A percentile compares a stretch with the other conserved stretches of the same genome.
Conservation (phyloP, 441 rosid species). For the Jatropha multifida region DNA sequence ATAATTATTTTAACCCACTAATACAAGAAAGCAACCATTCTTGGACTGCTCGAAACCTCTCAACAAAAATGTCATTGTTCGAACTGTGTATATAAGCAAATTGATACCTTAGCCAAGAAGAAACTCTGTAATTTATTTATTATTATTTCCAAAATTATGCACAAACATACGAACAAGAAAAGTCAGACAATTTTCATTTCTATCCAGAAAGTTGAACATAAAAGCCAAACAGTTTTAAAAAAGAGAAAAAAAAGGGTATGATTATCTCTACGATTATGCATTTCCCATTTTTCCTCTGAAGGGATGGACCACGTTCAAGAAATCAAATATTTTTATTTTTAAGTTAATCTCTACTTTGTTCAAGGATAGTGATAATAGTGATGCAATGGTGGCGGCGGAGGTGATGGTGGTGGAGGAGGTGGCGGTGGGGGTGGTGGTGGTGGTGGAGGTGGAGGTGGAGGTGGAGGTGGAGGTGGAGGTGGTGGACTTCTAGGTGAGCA, state of each 20-base stretch:
- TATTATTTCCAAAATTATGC: not conserved
- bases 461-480: conserved; percentile 22
- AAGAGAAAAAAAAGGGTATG: no score
- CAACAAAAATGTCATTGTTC: not conserved
- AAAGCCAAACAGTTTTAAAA: not conserved
- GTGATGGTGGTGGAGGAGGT: not conserved
- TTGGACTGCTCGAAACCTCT: not conserved
- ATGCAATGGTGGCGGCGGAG: conserved; percentile 9
- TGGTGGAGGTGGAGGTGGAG: not conserved
- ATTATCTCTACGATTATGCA: no score
- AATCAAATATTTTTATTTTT: not conserved
- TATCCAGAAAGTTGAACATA: not conserved
- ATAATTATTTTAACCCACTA: not conserved
- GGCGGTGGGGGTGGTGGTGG: not conserved
- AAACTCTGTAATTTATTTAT: not conserved
- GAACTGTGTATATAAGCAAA: not conserved
- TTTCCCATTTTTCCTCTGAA: not conserved
- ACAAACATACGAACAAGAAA: not conserved
- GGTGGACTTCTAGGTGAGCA: conserved; percentile 20
- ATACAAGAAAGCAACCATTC: conserved; percentile 2
- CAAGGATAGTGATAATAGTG: conserved; percentile 23
- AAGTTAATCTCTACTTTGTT: not conserved
- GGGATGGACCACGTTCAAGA: not conserved
- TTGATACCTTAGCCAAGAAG: not conserved
- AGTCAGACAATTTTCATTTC: not conserved